Evolutionary conservation across 148 eudicot species (phyloP), one percentile per base, ranked within the genome.

Genomic region (Rhododendron ovatum): DNA sequence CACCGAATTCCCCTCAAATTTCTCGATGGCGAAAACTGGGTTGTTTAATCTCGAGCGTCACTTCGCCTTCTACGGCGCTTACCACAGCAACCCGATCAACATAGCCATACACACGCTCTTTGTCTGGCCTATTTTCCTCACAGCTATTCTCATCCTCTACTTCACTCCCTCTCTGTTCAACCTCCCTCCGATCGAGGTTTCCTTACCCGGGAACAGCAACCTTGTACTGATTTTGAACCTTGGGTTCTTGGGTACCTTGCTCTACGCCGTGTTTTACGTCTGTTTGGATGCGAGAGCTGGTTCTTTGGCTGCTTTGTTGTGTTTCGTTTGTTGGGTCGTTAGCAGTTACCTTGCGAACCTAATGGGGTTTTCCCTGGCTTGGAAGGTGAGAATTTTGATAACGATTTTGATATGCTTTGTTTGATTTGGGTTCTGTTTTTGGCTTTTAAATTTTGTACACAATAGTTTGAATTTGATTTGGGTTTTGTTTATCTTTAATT

Each of bases 41-140:
- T 51, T 88, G 28, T 89, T 91, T 77, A 91, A 93, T 89, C 89
- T 93, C 13, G 95, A 93, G 87, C 90, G 84, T 78, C 90, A 93
- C 37, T 93, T 90, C 50, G 93, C 95, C 20, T 91, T 93, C 78
- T 91, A 93, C 84, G 92, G 93, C 3, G 94, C 94, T 37, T 93
- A 93, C 74, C 95, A 92, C 80, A 85, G 88, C 82, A 93, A 93
- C 89, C 93, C 94, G 83, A 83, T 87, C 30, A 93, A 93, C 80
- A 88, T 93, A 33, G 86, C 86, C 65, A 92, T 93, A 8, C 94
- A 92, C 86, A 90, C 90, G 89, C 3, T 92, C 51, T 91, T 91
- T 85, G 94, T 93, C 2, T 92, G 95, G 95, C 95, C 94, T 39
- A 90, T 93, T 81, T 86, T 93, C 7, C 92, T 85, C 87, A 89